A percentile compares a stretch with the other conserved stretches of the same genome.
Conservation (phyloP, 179 eudicot species). For the Camellia oleifera region DNA sequence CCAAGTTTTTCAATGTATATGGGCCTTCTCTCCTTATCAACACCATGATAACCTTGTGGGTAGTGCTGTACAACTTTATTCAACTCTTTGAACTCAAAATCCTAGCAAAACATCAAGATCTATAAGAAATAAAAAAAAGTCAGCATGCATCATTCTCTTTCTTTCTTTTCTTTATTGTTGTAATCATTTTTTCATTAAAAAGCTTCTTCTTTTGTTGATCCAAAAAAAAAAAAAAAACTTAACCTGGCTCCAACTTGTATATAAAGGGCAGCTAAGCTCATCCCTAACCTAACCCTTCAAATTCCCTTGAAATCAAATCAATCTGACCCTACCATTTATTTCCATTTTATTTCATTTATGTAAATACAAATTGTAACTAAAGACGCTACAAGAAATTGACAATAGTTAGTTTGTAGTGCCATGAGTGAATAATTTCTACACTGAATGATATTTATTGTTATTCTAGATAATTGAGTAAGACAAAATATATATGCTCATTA, state of each 20-base stretch:
- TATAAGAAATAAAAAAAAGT: neutral
- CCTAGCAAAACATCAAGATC: slow-evolving; percentile 33
- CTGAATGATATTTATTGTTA: neutral
- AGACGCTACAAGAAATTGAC: neutral
- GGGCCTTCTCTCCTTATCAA: slow-evolving; percentile 82
- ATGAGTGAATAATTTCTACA: neutral
- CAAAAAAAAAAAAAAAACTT: neutral
- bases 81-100: slow-evolving; percentile 68
- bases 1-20: slow-evolving; percentile 79
- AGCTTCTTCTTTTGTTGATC: no score
- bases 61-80: slow-evolving; percentile 59
- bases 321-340: neutral
- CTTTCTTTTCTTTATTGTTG: no score
- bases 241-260: neutral
- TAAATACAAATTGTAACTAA: neutral
- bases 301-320: neutral
- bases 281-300: neutral
- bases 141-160: neutral
- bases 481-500: neutral
- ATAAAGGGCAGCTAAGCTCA: neutral
- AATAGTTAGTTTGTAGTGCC: no score
- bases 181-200: no score
- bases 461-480: neutral
- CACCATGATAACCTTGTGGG: slow-evolving; percentile 85
- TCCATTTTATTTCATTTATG: neutral